phyloP scores from a whole-genome alignment of 306 rosid species.

The Betula pendula region DNA sequence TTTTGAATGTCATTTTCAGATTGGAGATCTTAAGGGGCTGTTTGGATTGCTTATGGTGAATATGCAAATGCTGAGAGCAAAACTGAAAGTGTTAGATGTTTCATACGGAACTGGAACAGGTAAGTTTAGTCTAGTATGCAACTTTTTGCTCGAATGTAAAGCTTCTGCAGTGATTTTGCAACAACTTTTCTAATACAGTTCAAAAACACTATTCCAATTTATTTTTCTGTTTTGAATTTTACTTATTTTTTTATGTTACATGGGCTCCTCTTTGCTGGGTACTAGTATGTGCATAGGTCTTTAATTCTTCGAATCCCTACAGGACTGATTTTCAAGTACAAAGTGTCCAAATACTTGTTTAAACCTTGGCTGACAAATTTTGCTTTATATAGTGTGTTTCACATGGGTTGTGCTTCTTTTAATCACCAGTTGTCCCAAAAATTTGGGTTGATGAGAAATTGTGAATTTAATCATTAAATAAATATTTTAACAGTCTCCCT shows the following conservation, averaged over 20 bases:
- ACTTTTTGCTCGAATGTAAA: constrained; percentile 20
- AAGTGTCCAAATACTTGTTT: neutral
- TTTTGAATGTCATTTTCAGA: constrained; percentile 41
- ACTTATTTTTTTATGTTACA: neutral
- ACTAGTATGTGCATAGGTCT: neutral
- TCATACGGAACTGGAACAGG: constrained; percentile 81
- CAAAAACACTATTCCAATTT: neutral
- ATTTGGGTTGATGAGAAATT: too few species aligned
- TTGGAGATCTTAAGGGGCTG: constrained; percentile 89
- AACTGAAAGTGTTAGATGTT: constrained; percentile 71
- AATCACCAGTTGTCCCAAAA: too few species aligned
- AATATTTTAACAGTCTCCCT: too few species aligned
- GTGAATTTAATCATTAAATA: too few species aligned
- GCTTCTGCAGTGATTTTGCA: neutral
- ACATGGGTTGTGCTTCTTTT: neutral
- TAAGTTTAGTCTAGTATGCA: constrained; percentile 24
- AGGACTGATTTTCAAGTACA: neutral
- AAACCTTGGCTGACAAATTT: neutral
- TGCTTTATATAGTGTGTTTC: neutral
- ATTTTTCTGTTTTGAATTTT: neutral
- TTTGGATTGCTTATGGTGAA: constrained; percentile 75
- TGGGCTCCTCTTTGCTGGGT: neutral
- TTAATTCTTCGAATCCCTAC: neutral
- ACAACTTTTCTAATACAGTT: neutral
- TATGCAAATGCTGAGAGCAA: constrained; percentile 78